Percentiles rank a stretch among this genome's conserved stretches.
phyloP scores from a whole-genome alignment of 2,329 filamentous ascomycete species.

The Escovopsis sp. region DNA sequence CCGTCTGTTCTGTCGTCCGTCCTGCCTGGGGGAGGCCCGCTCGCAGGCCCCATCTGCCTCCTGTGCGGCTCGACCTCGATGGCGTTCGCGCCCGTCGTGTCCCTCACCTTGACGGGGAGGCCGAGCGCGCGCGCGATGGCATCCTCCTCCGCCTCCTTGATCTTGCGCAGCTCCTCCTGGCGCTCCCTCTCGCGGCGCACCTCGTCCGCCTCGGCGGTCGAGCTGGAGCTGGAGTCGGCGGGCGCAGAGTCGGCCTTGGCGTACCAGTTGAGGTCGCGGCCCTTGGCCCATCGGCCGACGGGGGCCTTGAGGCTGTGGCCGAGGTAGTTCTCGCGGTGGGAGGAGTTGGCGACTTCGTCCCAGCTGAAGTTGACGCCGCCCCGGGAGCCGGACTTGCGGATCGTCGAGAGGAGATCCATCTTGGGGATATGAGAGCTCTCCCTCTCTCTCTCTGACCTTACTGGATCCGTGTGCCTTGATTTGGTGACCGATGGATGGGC shows the following conservation, averaged over 20 bases:
- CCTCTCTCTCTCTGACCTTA: too few species aligned
- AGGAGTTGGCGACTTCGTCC: constrained; percentile 79
- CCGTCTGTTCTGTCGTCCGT: constrained; percentile 3
- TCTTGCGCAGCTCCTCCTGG: constrained; percentile 60
- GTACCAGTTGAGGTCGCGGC: constrained; percentile 51
- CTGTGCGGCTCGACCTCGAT: constrained; percentile 40
- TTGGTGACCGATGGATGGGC: background rate
- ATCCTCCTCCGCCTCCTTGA: constrained; percentile 89
- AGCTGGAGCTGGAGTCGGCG: constrained; percentile 18
- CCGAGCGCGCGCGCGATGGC: constrained; percentile 74
- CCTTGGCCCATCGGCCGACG: constrained; percentile 82
- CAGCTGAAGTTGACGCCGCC: constrained; percentile 94
- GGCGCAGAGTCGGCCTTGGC: constrained; percentile 35
- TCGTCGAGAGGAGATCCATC: constrained; percentile 88
- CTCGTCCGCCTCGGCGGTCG: constrained; percentile 36
- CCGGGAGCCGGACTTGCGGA: constrained; percentile 80
- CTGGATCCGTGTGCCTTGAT: too few species aligned
- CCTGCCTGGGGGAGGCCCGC: constrained; percentile 12
- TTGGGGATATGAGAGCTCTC: background rate
- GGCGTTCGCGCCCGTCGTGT: constrained; percentile 49
- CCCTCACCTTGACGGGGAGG: constrained; percentile 50
- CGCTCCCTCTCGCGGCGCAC: constrained; percentile 45
- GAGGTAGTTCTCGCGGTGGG: constrained; percentile 78
- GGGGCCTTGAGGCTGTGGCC: constrained; percentile 86
- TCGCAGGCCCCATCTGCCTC: constrained; percentile 18